Evolutionary conservation across 176 grass and related monocot species (phyloP).

Genomic region (Rhynchospora pubera): DNA sequence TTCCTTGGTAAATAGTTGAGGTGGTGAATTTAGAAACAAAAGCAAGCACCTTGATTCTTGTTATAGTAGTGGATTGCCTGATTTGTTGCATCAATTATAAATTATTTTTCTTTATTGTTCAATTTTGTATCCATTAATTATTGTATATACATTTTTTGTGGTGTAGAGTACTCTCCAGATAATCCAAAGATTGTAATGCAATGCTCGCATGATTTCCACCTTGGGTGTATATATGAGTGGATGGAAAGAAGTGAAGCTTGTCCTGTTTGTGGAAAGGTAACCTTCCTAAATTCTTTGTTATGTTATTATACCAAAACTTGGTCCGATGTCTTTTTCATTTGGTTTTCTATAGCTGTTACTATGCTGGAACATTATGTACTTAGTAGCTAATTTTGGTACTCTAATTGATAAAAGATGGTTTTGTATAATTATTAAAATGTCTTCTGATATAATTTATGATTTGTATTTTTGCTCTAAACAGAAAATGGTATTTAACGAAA

Average conservation of each 20-base stretch:
- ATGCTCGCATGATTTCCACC: slow-evolving; percentile 95
- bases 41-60: neutral
- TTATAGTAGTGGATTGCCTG: neutral
- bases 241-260: slow-evolving; percentile 98
- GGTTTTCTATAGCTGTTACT: neutral
- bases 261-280: slow-evolving; percentile 95
- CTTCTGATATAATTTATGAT: neutral
- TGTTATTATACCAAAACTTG: neutral
- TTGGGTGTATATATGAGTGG: slow-evolving; percentile 98
- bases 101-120: neutral
- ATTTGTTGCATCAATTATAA: neutral
- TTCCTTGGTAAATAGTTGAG: neutral
- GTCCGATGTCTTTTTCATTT: neutral
- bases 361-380: neutral
- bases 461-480: slow-evolving; percentile 15
- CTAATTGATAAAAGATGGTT: neutral
- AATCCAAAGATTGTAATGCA: slow-evolving; percentile 85
- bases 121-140: neutral
- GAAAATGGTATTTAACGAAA: slow-evolving; percentile 43
- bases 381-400: neutral
- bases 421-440: neutral
- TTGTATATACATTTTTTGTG: slow-evolving; percentile 16
- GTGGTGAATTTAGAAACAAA: neutral
- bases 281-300: neutral
- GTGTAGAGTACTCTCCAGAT: slow-evolving; percentile 81